A percentile compares a stretch with the other conserved stretches of the same genome.
Evolutionary conservation across 2,329 filamentous ascomycete species (phyloP).

Genomic region (Paracoccidioides lutzii): DNA sequence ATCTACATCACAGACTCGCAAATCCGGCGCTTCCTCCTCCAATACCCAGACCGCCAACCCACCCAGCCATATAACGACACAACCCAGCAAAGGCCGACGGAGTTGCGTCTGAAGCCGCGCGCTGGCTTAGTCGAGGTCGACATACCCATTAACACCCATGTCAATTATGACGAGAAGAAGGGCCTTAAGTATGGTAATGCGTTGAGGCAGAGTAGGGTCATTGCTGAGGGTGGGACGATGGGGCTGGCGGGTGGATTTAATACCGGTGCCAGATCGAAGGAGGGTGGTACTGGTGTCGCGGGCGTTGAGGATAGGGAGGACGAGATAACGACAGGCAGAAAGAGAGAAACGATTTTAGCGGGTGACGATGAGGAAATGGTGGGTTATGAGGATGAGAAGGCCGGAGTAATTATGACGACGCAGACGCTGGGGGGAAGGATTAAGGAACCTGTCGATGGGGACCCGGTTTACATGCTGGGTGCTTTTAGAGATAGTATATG

Average conservation of each 20-base stretch:
- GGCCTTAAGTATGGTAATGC: conserved; percentile 73
- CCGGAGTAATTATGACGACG: conserved; percentile 50
- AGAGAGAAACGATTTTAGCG: conserved; percentile 8
- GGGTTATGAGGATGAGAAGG: conserved; percentile 16
- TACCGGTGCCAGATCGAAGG: conserved; percentile 8
- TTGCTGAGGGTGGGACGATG: conserved; percentile 52
- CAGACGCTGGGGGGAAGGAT: conserved; percentile 81
- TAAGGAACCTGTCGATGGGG: conserved; percentile 53
- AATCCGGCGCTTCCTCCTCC: conserved; percentile 64
- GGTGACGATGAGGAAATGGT: conserved; percentile 14
- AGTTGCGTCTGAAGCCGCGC: conserved; percentile 68
- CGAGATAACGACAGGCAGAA: background rate
- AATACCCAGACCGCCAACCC: conserved; percentile 61
- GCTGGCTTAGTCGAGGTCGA: conserved; percentile 85
- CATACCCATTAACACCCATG: conserved; percentile 60
- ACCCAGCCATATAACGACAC: conserved; percentile 49
- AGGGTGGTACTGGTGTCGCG: conserved; percentile 10
- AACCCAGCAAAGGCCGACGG: conserved; percentile 46
- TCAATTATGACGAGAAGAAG: conserved; percentile 71
- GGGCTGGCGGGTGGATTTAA: conserved; percentile 63
- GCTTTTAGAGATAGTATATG: conserved; percentile 68
- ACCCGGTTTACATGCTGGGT: conserved; percentile 73
- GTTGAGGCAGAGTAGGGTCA: conserved; percentile 42
- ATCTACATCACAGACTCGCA: conserved; percentile 71
- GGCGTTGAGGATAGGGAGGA: conserved; percentile 7